Base-by-base conservation (phyloP, 192 early-diverging fungal species). In the Coemansia sp. region DNA sequence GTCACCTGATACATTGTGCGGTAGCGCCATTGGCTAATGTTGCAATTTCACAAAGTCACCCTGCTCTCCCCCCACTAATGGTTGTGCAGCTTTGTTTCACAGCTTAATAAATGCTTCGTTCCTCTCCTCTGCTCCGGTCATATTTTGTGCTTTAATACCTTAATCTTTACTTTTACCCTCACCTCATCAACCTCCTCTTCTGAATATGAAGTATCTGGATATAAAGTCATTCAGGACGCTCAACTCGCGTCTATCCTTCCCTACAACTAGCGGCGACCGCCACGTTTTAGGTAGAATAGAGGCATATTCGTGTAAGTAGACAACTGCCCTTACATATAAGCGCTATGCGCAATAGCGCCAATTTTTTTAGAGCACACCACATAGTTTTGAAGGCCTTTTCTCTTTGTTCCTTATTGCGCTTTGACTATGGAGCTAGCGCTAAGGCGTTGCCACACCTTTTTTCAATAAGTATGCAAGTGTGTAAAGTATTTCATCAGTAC, bases 241-340 rank as follows among this genome's bases (percentile, higher is more conserved):
- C 54, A 98, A 97, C 81, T 87, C 87, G 63, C 89, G 84, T 8
- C 87, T 98, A 23, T 85, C 87, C 33, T 96, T 90, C 78, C 78
- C 78, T 11, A 89, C 94, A 52, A 92, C 91, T 27, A 85, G 91
- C 24, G 83, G 86, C 46, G 95, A 98, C 77, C 89, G 87, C 73
- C 84, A 83, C 75, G 84, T 96, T 22, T 84, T 89, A 62, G 94
- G 93, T 31, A 81, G 94, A 65, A 74, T 96, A 24, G 96, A 98
- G 81, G 89, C 93, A 23, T 98, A 98, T 72, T 93, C 94, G 36
- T 96, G 94, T 93, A 92, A 87, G 89, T 86, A 53, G n/a, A 14
- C 23, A 14, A 21, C 52, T 25, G 52, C 19, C 6, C 10, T 36
- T 36, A 10, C 27, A 27, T 36, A 5, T 11, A 36, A 36, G 33